Conservation (phyloP, 2,329 filamentous ascomycete species). For the Trichoderma sp. region DNA sequence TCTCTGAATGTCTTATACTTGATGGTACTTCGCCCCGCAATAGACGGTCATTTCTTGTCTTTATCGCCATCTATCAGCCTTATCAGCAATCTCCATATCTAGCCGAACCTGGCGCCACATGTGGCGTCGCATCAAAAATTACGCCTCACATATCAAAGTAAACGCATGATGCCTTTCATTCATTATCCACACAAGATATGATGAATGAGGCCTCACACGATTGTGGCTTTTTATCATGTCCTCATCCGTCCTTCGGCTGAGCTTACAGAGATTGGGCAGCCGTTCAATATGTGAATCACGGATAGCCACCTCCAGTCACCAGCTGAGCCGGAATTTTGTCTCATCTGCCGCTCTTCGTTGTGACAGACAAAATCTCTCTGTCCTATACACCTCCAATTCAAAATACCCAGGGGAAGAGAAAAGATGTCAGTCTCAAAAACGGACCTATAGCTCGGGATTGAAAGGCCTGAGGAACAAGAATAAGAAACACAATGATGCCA, state of each 20-base stretch:
- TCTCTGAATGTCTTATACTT: not conserved
- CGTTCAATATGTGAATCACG: slow-evolving; percentile 13
- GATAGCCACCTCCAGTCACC: not conserved
- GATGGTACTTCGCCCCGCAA: not conserved
- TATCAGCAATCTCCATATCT: not conserved
- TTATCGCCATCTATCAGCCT: not conserved
- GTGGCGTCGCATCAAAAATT: slow-evolving; percentile 5
- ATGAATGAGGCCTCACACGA: not conserved
- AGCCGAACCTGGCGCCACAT: not conserved
- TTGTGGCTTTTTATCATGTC: slow-evolving; percentile 18
- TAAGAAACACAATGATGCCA: slow-evolving; percentile 25
- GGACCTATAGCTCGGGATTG: slow-evolving; percentile 19
- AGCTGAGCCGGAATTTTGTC: not conserved
- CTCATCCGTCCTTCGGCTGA: slow-evolving; percentile 11
- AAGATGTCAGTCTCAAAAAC: not conserved
- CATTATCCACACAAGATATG: not conserved
- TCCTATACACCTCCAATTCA: not conserved
- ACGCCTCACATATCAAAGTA: not conserved
- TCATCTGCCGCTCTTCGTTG: not conserved
- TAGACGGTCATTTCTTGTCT: not conserved
- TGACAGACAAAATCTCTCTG: not conserved
- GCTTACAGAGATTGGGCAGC: not conserved
- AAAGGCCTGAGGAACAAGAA: slow-evolving; percentile 24
- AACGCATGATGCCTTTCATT: not conserved
- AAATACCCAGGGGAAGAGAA: not conserved